These are phyloP conservation scores for Tetradesmus obliquus DNA, from an alignment of 139 green algal genomes.

Conservation along the genomic window DNA sequence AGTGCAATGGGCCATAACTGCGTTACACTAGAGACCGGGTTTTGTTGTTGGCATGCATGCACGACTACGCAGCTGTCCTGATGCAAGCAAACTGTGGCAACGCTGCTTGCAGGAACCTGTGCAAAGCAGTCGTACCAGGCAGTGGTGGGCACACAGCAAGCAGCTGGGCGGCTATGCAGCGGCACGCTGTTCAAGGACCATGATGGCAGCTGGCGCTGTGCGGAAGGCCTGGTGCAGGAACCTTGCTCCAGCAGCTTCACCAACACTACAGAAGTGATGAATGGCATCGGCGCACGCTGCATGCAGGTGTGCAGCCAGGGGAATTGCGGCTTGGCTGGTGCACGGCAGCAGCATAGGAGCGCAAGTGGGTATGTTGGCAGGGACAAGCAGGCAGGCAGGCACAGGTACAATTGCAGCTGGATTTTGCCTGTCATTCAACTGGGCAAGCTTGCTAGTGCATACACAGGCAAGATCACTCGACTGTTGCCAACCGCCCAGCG, in stretches of 20 bases:
- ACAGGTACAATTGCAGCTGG: background rate
- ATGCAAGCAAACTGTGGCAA: no score
- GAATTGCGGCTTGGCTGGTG: no score
- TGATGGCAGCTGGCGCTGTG: constrained; percentile 28
- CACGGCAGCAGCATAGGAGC: background rate
- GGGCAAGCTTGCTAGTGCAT: background rate
- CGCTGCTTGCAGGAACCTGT: constrained; percentile 30
- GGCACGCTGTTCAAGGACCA: background rate
- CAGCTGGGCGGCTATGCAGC: background rate
- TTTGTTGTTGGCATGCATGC: no score
- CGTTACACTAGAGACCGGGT: no score
- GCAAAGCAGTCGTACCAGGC: constrained; percentile 40
- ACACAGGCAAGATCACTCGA: background rate
- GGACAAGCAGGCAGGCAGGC: background rate
- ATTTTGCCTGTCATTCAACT: no score
- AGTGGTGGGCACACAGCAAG: background rate
- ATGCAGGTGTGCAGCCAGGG: background rate
- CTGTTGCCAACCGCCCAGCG: no score
- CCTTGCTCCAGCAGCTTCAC: constrained; percentile 3
- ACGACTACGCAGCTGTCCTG: no score
- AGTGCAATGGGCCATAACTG: background rate
- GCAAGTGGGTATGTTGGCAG: background rate
- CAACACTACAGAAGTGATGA: constrained; percentile 1
- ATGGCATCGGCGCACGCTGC: background rate
- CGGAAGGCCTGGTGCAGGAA: background rate